Conservation (phyloP, 257 asterid species). For the Paulownia fortunei region DNA sequence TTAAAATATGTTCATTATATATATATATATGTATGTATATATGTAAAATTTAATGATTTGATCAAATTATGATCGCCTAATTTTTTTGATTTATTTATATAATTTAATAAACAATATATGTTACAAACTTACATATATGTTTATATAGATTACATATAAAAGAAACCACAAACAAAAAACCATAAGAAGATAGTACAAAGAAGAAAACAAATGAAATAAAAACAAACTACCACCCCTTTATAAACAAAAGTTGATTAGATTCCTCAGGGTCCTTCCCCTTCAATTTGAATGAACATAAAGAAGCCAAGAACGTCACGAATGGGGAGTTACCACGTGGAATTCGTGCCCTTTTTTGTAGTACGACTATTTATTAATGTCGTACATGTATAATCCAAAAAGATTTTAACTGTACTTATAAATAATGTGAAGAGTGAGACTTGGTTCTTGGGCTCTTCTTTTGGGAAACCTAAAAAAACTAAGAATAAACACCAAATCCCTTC, state of each 20-base stretch:
- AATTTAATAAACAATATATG: not conserved
- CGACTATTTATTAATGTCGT: not conserved
- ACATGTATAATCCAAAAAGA: not conserved
- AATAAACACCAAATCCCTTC: not conserved
- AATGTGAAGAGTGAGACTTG: constrained; percentile 31
- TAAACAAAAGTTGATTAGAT: constrained; percentile 37
- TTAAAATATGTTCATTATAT: too few species aligned
- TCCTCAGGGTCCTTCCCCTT: constrained; percentile 38
- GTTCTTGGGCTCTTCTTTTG: constrained; percentile 45
- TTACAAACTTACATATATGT: not conserved
- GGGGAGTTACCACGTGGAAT: constrained; percentile 18
- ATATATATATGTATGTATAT: not conserved
- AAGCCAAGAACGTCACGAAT: constrained; percentile 33
- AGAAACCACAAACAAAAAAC: constrained; percentile 25
- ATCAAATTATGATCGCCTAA: too few species aligned
- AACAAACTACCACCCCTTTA: constrained; percentile 24
- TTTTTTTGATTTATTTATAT: not conserved
- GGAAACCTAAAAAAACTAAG: constrained; percentile 27
- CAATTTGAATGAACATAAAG: constrained; percentile 5
- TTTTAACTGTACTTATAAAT: not conserved
- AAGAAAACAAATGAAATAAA: constrained; percentile 41
- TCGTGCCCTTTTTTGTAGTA: not conserved
- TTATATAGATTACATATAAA: not conserved
- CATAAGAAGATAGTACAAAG: constrained; percentile 34
- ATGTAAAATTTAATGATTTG: too few species aligned